These are phyloP conservation scores for Oryza punctata DNA, from an alignment of 176 grass and related monocot genomes.

Conservation along the genomic window DNA sequence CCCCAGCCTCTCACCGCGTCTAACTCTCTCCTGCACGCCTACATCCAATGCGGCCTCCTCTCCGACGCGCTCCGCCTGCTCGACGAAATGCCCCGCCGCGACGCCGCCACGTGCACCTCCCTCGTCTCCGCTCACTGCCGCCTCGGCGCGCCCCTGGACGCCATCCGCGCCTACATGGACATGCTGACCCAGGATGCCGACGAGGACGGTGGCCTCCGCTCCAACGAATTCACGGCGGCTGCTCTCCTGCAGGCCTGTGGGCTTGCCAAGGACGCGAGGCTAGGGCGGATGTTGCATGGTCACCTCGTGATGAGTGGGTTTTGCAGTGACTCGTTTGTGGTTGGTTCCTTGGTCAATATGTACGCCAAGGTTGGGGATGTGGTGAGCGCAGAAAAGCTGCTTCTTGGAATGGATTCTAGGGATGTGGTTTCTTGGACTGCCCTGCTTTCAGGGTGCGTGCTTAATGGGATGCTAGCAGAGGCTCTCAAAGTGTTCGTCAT, in stretches of 20 bases:
- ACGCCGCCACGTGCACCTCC: slow-evolving; percentile 63
- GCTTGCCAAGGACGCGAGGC: slow-evolving; percentile 42
- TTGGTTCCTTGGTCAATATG: slow-evolving; percentile 62
- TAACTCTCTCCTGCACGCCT: slow-evolving; percentile 49
- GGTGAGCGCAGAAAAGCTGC: slow-evolving; percentile 42
- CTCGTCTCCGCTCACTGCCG: slow-evolving; percentile 58
- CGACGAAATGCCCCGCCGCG: slow-evolving; percentile 62
- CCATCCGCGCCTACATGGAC: slow-evolving; percentile 52
- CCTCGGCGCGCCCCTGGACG: slow-evolving; percentile 44
- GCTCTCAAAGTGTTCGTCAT: slow-evolving; percentile 55
- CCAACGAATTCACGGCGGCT: slow-evolving; percentile 71
- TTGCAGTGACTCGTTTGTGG: slow-evolving; percentile 49
- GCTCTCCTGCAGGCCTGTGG: slow-evolving; percentile 63
- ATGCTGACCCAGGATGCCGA: slow-evolving; percentile 36
- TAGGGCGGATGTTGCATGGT: slow-evolving; percentile 63
- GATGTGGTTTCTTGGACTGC: slow-evolving; percentile 76
- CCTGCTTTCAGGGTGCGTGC: slow-evolving; percentile 60
- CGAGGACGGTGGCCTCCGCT: slow-evolving; percentile 18
- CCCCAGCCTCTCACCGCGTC: slow-evolving; percentile 18
- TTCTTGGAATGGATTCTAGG: slow-evolving; percentile 50
- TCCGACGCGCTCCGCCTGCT: slow-evolving; percentile 49
- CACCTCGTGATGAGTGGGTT: slow-evolving; percentile 59
- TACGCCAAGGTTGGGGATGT: slow-evolving; percentile 63
- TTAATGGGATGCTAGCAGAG: slow-evolving; percentile 58
- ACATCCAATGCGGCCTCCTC: slow-evolving; percentile 52